Evolutionary conservation across 345 rosid genomes (phyloP).

Genomic region (Pelargonium nanum): DNA sequence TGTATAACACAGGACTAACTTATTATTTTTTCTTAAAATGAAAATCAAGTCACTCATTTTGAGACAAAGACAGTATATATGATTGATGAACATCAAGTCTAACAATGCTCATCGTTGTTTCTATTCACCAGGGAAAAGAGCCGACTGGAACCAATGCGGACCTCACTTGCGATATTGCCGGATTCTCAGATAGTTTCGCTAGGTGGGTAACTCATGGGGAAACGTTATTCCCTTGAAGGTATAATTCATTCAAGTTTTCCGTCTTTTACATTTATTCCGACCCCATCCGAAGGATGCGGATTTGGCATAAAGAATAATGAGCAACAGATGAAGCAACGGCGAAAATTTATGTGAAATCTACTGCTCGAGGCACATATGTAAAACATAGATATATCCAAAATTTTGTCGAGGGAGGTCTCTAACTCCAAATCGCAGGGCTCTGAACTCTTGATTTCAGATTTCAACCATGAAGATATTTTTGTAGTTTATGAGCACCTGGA

Average conservation of each 20-base stretch:
- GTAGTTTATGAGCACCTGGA: too few species aligned
- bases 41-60: neutral
- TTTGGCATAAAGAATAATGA: conserved; percentile 12
- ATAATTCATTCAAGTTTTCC: neutral
- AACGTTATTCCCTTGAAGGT: conserved; percentile 22
- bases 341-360: too few species aligned
- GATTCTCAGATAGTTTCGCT: conserved; percentile 38
- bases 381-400: too few species aligned
- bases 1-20: too few species aligned
- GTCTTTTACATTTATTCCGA: conserved; percentile 2
- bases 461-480: too few species aligned
- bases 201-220: conserved; percentile 69
- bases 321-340: neutral
- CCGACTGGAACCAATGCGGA: conserved; percentile 9
- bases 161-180: conserved; percentile 8
- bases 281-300: conserved; percentile 54
- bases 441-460: too few species aligned
- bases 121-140: conserved; percentile 32
- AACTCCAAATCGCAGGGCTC: too few species aligned
- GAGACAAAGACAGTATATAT: too few species aligned
- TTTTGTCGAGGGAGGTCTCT: too few species aligned
- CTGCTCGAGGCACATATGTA: too few species aligned
- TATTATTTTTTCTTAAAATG: neutral
- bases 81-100: neutral
- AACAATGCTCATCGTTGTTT: neutral